Conservation (phyloP, 441 rosid genomes). For the Adansonia grandidieri region DNA sequence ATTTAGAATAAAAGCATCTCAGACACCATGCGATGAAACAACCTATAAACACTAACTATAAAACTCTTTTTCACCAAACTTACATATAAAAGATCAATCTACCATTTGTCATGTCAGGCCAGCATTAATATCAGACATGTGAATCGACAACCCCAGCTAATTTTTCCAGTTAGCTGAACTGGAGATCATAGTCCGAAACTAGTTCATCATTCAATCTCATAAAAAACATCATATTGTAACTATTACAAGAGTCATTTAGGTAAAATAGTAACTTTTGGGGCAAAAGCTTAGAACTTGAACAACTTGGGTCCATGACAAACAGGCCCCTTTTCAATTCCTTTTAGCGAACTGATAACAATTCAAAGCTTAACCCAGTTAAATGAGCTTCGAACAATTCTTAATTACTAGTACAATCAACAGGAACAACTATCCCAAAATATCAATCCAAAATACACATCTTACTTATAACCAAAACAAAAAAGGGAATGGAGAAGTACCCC, state of each 20-base stretch:
- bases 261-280: neutral
- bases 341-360: neutral
- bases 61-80: neutral
- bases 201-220: neutral
- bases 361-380: neutral
- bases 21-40: neutral
- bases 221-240: neutral
- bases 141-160: neutral
- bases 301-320: constrained; percentile 6
- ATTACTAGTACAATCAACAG: neutral
- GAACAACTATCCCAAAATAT: neutral
- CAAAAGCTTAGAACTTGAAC: neutral
- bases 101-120: neutral
- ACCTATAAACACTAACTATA: constrained; percentile 28
- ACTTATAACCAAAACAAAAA: neutral
- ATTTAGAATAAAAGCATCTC: neutral
- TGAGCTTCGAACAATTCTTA: neutral
- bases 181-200: constrained; percentile 10
- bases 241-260: neutral
- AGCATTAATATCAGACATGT: neutral
- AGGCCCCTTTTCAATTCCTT: neutral
- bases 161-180: neutral
- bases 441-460: neutral
- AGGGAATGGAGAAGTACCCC: constrained; percentile 54
- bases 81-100: neutral